A percentile compares a stretch with the other conserved stretches of the same genome.
Evolutionary conservation across 495 filamentous ascomycete genomes (phyloP).

Genomic region (Lasiosphaeria miniovina): DNA sequence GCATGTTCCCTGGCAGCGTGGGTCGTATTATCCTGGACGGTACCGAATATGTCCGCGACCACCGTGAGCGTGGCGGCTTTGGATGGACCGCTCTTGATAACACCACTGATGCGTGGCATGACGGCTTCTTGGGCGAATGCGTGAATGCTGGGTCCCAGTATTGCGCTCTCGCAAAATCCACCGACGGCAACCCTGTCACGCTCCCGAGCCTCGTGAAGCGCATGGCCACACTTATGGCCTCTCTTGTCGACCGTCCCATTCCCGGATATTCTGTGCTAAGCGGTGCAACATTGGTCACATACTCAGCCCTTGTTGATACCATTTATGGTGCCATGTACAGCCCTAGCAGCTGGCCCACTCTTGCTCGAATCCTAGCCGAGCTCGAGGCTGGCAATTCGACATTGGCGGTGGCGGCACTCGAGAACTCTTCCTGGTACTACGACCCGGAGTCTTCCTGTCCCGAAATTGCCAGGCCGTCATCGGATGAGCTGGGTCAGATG

Average conservation of each 20-base stretch:
- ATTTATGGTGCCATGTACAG: constrained; percentile 44
- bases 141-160: constrained; percentile 42
- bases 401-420: constrained; percentile 32
- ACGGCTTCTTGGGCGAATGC: constrained; percentile 49
- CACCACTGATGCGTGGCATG: constrained; percentile 44
- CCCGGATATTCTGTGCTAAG: constrained; percentile 31
- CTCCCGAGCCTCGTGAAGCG: constrained; percentile 31
- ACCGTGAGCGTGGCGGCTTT: constrained; percentile 42
- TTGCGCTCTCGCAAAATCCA: constrained; percentile 39
- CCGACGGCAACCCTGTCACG: constrained; percentile 29
- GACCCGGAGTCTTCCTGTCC: constrained; percentile 33
- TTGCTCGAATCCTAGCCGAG: constrained; percentile 39
- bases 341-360: constrained; percentile 36
- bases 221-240: constrained; percentile 35
- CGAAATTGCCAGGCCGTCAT: constrained; percentile 21
- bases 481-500: constrained; percentile 35
- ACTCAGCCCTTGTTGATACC: constrained; percentile 35
- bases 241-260: constrained; percentile 34
- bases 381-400: constrained; percentile 44
- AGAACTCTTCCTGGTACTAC: constrained; percentile 35
- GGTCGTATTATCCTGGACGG: constrained; percentile 49
- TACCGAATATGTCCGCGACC: constrained; percentile 49
- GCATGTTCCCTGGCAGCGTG: constrained; percentile 46
- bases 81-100: constrained; percentile 47
- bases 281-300: constrained; percentile 42